Evolutionary conservation across 129 eudicot genomes (phyloP).

Genomic region (Oenanthe sinensis): DNA sequence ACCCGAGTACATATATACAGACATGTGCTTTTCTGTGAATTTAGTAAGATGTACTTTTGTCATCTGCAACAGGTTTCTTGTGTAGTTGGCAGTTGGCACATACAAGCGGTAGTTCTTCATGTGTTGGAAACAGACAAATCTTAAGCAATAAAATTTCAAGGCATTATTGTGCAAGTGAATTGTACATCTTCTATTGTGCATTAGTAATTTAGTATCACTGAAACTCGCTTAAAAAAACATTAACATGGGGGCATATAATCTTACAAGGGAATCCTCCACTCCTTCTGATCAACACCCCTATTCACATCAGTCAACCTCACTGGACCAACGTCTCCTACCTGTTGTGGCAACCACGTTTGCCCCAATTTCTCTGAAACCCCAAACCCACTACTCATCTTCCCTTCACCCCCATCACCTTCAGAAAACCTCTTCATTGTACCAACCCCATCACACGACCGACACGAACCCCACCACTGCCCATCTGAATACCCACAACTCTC

Average conservation of each 20-base stretch:
- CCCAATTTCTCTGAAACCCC: constrained; percentile 45
- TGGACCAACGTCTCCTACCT: constrained; percentile 33
- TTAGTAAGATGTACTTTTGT: too few relatives aligned
- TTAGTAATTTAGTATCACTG: neutral
- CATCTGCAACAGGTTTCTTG: too few relatives aligned
- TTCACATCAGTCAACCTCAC: constrained; percentile 66
- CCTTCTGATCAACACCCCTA: constrained; percentile 36
- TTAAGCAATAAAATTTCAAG: neutral
- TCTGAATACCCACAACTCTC: constrained; percentile 57
- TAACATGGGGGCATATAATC: constrained; percentile 10
- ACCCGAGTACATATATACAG: neutral
- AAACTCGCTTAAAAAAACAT: neutral
- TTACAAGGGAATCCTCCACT: constrained; percentile 82
- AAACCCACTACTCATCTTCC: constrained; percentile 38
- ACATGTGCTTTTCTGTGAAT: too few relatives aligned
- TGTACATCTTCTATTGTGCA: neutral
- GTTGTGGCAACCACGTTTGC: constrained; percentile 56
- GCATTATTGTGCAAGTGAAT: neutral
- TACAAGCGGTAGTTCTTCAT: neutral
- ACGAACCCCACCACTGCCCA: constrained; percentile 98
- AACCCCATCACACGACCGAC: constrained; percentile 37
- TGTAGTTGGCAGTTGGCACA: too few relatives aligned
- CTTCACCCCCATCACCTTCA: constrained; percentile 16
- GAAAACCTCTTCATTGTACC: constrained; percentile 52
- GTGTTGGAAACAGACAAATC: neutral